Evolutionary conservation across 352 stramenopile species (phyloP).

Genomic region (Pythium rishiriense): DNA sequence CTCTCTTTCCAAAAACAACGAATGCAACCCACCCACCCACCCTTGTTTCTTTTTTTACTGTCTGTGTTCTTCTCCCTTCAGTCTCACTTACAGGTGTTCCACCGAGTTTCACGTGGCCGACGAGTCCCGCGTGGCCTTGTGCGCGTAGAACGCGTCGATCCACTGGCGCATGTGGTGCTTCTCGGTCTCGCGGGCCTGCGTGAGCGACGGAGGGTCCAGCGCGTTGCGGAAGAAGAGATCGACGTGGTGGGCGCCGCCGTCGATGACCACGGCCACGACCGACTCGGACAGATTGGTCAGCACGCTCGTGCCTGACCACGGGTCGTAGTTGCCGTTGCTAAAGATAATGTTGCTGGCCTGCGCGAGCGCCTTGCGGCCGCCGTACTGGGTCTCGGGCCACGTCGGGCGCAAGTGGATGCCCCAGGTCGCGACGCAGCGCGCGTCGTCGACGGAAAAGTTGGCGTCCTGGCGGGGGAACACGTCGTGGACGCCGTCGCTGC

Average conservation of each 20-base stretch:
- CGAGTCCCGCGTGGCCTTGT: neutral
- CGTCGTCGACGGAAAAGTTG: conserved; percentile 66
- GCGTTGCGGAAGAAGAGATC: conserved; percentile 92
- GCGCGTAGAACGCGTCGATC: conserved; percentile 36
- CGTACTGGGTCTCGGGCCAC: conserved; percentile 75
- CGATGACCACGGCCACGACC: conserved; percentile 69
- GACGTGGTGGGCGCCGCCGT: conserved; percentile 84
- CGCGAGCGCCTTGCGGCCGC: conserved; percentile 60
- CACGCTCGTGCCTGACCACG: conserved; percentile 90
- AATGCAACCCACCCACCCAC: no score
- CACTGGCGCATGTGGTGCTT: conserved; percentile 82
- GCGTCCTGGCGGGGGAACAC: conserved; percentile 86
- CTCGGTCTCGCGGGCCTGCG: conserved; percentile 66
- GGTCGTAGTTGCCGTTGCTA: conserved; percentile 94
- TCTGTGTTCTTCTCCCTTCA: no score
- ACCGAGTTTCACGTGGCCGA: no score
- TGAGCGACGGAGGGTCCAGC: conserved; percentile 80
- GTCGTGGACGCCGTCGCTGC: conserved; percentile 65
- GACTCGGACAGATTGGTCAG: conserved; percentile 62
- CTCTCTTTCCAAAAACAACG: no score
- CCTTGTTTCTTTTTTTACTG: no score
- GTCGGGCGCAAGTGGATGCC: conserved; percentile 55
- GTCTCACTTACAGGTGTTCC: no score
- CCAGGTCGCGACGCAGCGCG: conserved; percentile 63
- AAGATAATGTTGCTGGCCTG: conserved; percentile 94